These are phyloP conservation scores for Amoeboaphelidium occidentale DNA, from an alignment of 371 early-diverging fungal species.

Conservation along the genomic window DNA sequence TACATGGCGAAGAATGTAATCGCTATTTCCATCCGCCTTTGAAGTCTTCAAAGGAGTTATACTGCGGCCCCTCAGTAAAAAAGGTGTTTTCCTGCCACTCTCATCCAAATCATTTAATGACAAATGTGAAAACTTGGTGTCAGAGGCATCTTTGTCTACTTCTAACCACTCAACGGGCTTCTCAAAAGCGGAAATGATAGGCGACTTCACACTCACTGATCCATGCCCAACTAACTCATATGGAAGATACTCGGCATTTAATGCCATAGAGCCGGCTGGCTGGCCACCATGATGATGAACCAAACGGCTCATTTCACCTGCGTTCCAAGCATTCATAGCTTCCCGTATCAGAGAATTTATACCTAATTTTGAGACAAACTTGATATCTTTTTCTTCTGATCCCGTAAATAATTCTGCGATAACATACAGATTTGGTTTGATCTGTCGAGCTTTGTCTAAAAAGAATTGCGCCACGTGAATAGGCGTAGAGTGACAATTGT, in stretches of 20 bases:
- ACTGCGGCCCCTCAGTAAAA: neutral
- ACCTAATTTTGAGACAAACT: slow-evolving; percentile 70
- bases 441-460: slow-evolving; percentile 55
- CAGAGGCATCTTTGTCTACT: neutral
- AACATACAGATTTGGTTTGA: slow-evolving; percentile 75
- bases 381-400: slow-evolving; percentile 60
- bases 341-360: slow-evolving; percentile 87
- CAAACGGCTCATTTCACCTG: slow-evolving; percentile 60
- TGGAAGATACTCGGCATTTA: slow-evolving; percentile 2
- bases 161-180: neutral
- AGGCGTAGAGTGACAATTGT: slow-evolving; percentile 95
- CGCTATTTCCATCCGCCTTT: neutral
- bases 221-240: slow-evolving; percentile 1
- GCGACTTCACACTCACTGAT: neutral
- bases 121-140: neutral
- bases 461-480: slow-evolving; percentile 75
- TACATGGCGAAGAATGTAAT: neutral
- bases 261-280: slow-evolving; percentile 19
- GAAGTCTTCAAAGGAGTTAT: neutral
- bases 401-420: slow-evolving; percentile 92
- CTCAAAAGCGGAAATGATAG: neutral
- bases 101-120: neutral
- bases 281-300: slow-evolving; percentile 70
- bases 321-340: slow-evolving; percentile 89
- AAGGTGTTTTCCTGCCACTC: neutral